Percentiles rank a stretch among this genome's conserved stretches.
Evolutionary conservation across 2,329 filamentous ascomycete genomes (phyloP).

Genomic region (Phyllachora maydis): DNA sequence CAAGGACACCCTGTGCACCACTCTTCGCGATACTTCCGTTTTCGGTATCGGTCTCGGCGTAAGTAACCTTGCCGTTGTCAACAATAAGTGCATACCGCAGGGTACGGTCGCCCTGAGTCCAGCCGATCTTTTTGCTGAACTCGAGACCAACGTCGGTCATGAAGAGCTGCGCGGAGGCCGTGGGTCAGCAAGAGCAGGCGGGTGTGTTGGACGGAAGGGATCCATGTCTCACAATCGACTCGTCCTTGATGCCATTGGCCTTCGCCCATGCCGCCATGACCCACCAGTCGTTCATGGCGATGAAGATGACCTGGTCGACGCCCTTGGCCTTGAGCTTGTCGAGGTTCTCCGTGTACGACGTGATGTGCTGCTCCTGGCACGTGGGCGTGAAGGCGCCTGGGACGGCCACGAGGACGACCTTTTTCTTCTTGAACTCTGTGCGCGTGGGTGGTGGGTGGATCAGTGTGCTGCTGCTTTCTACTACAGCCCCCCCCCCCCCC

Average conservation of each 20-base stretch:
- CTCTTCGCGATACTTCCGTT: conserved; percentile 22
- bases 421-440: conserved; percentile 34
- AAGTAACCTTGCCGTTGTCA: conserved; percentile 66
- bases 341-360: conserved; percentile 57
- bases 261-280: conserved; percentile 86
- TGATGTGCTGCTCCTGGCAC: conserved; percentile 65
- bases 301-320: conserved; percentile 62
- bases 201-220: background rate
- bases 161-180: conserved; percentile 57
- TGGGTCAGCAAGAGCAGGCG: too few species aligned
- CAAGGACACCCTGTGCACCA: conserved; percentile 29
- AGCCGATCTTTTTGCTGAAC: conserved; percentile 64
- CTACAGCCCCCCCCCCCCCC: too few species aligned
- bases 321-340: conserved; percentile 57
- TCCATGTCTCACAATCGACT: conserved; percentile 28
- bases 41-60: conserved; percentile 53
- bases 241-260: conserved; percentile 58
- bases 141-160: conserved; percentile 46
- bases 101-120: conserved; percentile 55
- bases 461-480: too few species aligned
- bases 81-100: conserved; percentile 63
- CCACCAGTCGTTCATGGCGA: conserved; percentile 68
- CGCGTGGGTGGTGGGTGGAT: too few species aligned
- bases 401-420: conserved; percentile 32
- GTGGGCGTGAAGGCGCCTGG: conserved; percentile 69